Base-by-base conservation (phyloP, 2,329 filamentous ascomycete species). In the Canariomyces notabilis region DNA sequence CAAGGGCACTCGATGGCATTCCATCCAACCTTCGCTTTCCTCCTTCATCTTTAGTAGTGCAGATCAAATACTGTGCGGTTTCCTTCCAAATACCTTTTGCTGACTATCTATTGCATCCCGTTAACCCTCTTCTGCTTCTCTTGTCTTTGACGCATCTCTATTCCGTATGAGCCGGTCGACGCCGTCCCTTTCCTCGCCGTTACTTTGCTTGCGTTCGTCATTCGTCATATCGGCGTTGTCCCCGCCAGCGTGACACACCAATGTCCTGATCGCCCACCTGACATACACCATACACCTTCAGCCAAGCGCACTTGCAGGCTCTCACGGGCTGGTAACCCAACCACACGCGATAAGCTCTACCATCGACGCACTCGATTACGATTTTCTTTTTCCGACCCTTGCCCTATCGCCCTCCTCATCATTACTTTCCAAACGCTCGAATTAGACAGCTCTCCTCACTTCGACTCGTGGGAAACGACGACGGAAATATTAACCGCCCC, bases 201-300 rank as follows among this genome's bases (percentile, higher is more conserved):
- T 20, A 22, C 19, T 39, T 39, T 38, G 22, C 26, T 35, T 38
- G 36, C 42, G 33, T 41, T 42, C 42, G 38, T 48, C 47, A 46
- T 48, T 47, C 42, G 14, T 20, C 19, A 42, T 42, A 45, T 48
- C 41, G 37, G 33, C 46, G 29, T 34, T 40, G 18, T 35, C 43
- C 45, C 39, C 48, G 45, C 43, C 42, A 49, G 26, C 51, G 45
- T 47, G 39, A 47, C 48, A 47, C 44, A 19, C 48, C 42, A 14
- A 39, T 37, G 21, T 19, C 40, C 40, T 43, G 49, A 51, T 49
- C 42, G 35, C 39, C 34, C 50, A 19, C 40, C 46, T 37, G 40
- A 42, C 44, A 31, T 44, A n/a, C n/a, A n/a, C n/a, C n/a, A n/a
- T n/a, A n/a, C n/a, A n/a, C n/a, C n/a, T n/a, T 29, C 33, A 29